These are phyloP conservation scores for Trichoderma asperellum DNA, from an alignment of 2,329 filamentous ascomycete species.

Conservation along the genomic window DNA sequence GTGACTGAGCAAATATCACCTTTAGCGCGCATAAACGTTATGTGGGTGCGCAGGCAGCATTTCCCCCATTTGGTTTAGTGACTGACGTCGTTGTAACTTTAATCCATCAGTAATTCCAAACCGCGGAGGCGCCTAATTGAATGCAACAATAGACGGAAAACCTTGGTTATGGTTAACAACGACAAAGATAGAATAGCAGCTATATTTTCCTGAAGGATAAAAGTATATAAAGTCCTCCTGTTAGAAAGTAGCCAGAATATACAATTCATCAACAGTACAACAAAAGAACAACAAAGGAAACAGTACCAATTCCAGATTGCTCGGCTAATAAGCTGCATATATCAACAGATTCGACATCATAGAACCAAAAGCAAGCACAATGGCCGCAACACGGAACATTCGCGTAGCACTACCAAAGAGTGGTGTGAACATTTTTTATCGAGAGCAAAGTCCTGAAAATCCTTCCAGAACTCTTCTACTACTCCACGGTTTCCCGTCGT, in stretches of 20 bases:
- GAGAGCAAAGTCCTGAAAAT: constrained; percentile 6
- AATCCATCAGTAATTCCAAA: neutral
- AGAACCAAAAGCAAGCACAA: neutral
- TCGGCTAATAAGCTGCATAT: neutral
- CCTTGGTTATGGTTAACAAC: neutral
- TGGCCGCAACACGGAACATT: constrained; percentile 12
- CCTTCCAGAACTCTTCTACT: constrained; percentile 14
- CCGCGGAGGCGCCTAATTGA: neutral
- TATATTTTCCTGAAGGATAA: neutral
- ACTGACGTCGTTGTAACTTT: neutral
- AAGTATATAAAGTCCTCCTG: neutral
- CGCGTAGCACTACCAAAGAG: constrained; percentile 7
- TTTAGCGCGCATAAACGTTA: neutral
- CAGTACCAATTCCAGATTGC: neutral
- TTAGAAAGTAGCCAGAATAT: neutral
- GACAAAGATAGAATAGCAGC: neutral
- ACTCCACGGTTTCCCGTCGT: constrained; percentile 21
- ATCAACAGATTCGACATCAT: neutral
- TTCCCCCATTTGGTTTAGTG: constrained; percentile 16
- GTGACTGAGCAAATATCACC: neutral
- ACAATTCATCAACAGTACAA: neutral
- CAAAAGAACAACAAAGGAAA: neutral
- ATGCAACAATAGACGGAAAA: neutral
- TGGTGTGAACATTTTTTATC: constrained; percentile 20
- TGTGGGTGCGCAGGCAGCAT: neutral